Percentiles rank a stretch among this genome's conserved stretches.
These are phyloP conservation scores for Wickerhamiella infanticola DNA, from an alignment of 1,139 yeast species.

Conservation along the genomic window DNA sequence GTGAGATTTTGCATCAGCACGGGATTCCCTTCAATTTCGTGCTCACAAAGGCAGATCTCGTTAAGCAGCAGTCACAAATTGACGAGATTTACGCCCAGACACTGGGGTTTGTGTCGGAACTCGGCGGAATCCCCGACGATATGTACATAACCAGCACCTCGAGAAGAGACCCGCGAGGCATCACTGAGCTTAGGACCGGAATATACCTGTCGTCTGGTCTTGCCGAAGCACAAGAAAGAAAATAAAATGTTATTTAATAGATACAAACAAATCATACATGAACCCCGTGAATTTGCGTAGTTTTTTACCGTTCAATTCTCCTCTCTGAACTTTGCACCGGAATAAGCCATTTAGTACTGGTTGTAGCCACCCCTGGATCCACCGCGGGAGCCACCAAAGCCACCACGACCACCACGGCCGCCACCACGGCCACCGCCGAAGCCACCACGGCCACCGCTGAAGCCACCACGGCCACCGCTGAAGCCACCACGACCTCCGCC, in stretches of 20 bases:
- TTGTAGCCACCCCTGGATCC: slow-evolving; percentile 18
- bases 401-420: slow-evolving; percentile 20
- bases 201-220: slow-evolving; percentile 11
- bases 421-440: slow-evolving; percentile 26
- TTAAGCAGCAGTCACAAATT: neutral
- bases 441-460: slow-evolving; percentile 28
- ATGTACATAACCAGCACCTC: slow-evolving; percentile 17
- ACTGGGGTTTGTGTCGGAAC: neutral
- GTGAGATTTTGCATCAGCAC: slow-evolving; percentile 33
- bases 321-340: neutral
- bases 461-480: slow-evolving; percentile 26
- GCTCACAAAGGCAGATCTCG: slow-evolving; percentile 51
- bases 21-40: slow-evolving; percentile 63
- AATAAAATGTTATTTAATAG: neutral
- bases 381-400: slow-evolving; percentile 8
- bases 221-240: slow-evolving; percentile 2
- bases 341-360: neutral
- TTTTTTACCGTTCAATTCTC: neutral
- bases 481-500: slow-evolving; percentile 38
- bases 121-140: slow-evolving; percentile 9
- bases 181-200: slow-evolving; percentile 18
- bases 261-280: neutral
- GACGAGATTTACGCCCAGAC: neutral
- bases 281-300: neutral
- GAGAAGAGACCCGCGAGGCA: slow-evolving; percentile 11